phyloP scores from a whole-genome alignment of 106 monocot species.

The Apostasia ramifera region DNA sequence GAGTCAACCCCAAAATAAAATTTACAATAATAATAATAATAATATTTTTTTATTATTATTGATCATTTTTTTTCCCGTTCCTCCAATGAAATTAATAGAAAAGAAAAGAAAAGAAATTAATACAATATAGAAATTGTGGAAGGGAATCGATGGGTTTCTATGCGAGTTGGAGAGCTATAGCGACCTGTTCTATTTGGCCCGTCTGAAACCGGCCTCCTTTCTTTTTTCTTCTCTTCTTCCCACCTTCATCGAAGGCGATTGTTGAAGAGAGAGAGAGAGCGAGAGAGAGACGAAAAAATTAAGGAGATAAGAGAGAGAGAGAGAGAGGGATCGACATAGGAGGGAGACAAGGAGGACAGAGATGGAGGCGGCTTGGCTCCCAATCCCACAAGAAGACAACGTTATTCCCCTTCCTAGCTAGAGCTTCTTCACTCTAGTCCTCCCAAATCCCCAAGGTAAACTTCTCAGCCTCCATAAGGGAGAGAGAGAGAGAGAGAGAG shows the following conservation, averaged over 20 bases:
- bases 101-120: too few relatives aligned
- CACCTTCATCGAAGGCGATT: slow-evolving; percentile 56
- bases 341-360: slow-evolving; percentile 14
- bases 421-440: neutral
- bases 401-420: neutral
- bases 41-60: too few relatives aligned
- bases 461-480: neutral
- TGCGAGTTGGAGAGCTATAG: slow-evolving; percentile 13
- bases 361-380: slow-evolving; percentile 20
- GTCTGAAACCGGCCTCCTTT: slow-evolving; percentile 20
- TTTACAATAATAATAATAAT: too few relatives aligned
- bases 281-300: neutral
- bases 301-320: slow-evolving; percentile 16
- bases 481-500: neutral
- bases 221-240: slow-evolving; percentile 19
- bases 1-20: too few relatives aligned
- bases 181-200: slow-evolving; percentile 36
- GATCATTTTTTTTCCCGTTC: too few relatives aligned
- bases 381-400: slow-evolving; percentile 35
- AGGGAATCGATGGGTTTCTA: too few relatives aligned
- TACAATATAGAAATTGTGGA: too few relatives aligned
- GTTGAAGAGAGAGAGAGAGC: slow-evolving; percentile 19
- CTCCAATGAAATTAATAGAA: too few relatives aligned
- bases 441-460: neutral
- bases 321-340: slow-evolving; percentile 11